Percentiles rank a stretch among this genome's conserved stretches.
Evolutionary conservation across 2,329 filamentous ascomycete species (phyloP).

Genomic region (Periconia macrospinosa): DNA sequence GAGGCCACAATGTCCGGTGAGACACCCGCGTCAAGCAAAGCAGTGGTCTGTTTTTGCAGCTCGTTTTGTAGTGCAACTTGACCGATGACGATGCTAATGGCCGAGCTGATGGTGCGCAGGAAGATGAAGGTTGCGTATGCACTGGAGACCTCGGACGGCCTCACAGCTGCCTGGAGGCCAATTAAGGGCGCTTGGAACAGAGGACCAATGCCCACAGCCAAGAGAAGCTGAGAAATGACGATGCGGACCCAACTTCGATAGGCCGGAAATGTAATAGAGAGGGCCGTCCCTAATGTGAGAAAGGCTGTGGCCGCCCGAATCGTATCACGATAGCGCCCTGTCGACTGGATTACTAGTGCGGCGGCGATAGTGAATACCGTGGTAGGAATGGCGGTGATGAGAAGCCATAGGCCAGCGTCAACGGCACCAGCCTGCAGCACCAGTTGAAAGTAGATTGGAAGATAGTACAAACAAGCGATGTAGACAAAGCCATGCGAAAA

Average conservation of each 20-base stretch:
- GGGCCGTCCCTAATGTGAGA: constrained; percentile 12
- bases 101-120: constrained; percentile 40
- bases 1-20: background rate
- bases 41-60: constrained; percentile 47
- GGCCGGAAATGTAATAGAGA: constrained; percentile 14
- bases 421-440: constrained; percentile 24
- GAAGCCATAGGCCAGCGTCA: no score
- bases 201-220: constrained; percentile 51
- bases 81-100: constrained; percentile 48
- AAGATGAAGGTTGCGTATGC: constrained; percentile 53
- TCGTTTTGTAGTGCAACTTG: constrained; percentile 52
- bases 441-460: constrained; percentile 70
- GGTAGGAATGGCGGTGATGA: no score
- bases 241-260: constrained; percentile 26
- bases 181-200: constrained; percentile 56
- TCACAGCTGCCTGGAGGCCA: constrained; percentile 48
- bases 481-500: background rate
- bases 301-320: no score
- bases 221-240: constrained; percentile 51
- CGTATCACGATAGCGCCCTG: constrained; percentile 24
- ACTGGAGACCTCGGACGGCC: constrained; percentile 44
- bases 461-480: constrained; percentile 57
- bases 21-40: background rate
- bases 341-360: constrained; percentile 41
- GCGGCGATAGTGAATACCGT: no score